A percentile compares a stretch with the other conserved stretches of the same genome.
Conservation (phyloP, 1,139 yeast genomes). For the Kluyveromyces marxianus region DNA sequence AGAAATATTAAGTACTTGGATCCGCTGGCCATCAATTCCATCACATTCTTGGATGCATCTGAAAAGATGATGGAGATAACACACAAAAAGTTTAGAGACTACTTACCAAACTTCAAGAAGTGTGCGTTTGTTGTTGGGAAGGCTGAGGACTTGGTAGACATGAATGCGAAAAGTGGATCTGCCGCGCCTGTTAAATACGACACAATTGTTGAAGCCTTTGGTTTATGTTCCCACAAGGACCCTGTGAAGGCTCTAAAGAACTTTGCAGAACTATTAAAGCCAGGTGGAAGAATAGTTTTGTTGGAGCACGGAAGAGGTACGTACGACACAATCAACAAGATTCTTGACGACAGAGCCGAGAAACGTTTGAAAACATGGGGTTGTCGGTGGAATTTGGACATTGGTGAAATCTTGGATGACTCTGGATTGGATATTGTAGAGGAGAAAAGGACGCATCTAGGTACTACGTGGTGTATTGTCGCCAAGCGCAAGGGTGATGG, state of each 20-base stretch:
- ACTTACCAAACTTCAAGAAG: constrained; percentile 56
- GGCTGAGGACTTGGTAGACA: constrained; percentile 69
- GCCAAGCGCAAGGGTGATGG: constrained; percentile 68
- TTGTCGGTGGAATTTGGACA: constrained; percentile 93
- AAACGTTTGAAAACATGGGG: constrained; percentile 90
- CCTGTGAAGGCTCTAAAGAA: constrained; percentile 77
- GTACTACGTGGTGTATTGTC: constrained; percentile 86
- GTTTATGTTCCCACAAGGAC: constrained; percentile 90
- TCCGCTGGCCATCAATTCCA: constrained; percentile 52
- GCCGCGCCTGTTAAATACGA: constrained; percentile 55
- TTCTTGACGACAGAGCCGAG: constrained; percentile 76
- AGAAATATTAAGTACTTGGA: constrained; percentile 74
- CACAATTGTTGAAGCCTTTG: constrained; percentile 89
- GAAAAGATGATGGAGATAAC: constrained; percentile 80
- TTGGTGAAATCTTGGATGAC: constrained; percentile 74
- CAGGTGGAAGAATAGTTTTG: constrained; percentile 84
- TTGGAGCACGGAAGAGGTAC: constrained; percentile 90
- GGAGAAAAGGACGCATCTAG: constrained; percentile 76
- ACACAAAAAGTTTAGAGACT: constrained; percentile 59
- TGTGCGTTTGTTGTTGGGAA: constrained; percentile 89
- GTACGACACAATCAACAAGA: constrained; percentile 68
- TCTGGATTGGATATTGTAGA: constrained; percentile 80
- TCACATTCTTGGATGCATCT: constrained; percentile 83
- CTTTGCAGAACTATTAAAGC: constrained; percentile 64
- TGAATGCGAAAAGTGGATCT: constrained; percentile 34